Evolutionary conservation across 148 eudicot species (phyloP).

Genomic region (Cornus suecica): DNA sequence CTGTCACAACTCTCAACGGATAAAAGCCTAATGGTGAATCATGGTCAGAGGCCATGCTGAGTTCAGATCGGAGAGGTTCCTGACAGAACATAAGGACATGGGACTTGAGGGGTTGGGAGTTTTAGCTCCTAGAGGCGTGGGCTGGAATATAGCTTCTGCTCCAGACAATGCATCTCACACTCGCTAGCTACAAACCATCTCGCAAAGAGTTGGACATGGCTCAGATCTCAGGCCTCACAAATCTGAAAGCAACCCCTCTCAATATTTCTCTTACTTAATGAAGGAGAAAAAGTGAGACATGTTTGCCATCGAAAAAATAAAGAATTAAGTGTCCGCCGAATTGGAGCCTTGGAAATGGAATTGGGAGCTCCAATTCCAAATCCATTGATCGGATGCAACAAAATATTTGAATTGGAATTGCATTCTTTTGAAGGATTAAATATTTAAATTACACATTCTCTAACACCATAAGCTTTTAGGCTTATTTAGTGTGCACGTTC

Average conservation of each 20-base stretch:
- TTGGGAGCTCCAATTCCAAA: too few species aligned
- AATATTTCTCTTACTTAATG: too few species aligned
- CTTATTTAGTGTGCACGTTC: too few species aligned
- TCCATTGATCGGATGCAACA: too few species aligned
- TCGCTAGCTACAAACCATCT: neutral
- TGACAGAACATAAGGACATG: neutral
- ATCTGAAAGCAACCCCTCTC: slow-evolving; percentile 7
- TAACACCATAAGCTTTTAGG: too few species aligned
- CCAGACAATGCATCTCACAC: neutral
- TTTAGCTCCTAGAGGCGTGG: neutral
- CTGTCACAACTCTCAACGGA: neutral
- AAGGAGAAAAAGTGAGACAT: too few species aligned
- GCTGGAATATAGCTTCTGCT: neutral
- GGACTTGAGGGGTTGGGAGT: neutral
- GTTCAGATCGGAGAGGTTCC: slow-evolving; percentile 10
- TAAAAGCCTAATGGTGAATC: slow-evolving; percentile 1
- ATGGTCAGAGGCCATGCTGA: neutral
- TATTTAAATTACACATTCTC: too few species aligned
- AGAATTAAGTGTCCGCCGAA: too few species aligned
- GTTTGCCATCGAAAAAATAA: too few species aligned
- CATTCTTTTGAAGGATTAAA: too few species aligned
- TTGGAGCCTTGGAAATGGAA: too few species aligned
- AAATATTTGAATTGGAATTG: too few species aligned
- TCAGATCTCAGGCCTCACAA: slow-evolving; percentile 12
- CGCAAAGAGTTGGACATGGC: slow-evolving; percentile 8